These are phyloP conservation scores for Hippophae gyantsensis DNA, from an alignment of 306 rosid species.

Conservation along the genomic window DNA sequence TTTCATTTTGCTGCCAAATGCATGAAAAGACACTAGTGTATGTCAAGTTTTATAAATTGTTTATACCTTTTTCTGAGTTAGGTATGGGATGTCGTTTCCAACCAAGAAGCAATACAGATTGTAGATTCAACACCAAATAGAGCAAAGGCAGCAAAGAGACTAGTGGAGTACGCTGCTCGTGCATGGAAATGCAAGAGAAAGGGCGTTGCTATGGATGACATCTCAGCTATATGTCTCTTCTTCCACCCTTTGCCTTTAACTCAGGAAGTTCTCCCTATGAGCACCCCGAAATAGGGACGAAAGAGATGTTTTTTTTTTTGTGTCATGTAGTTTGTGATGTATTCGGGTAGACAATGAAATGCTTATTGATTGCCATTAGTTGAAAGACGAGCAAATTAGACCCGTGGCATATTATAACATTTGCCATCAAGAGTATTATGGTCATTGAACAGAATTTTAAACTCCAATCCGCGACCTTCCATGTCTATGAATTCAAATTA, in stretches of 20 bases:
- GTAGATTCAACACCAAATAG: constrained; percentile 46
- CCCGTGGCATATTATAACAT: no score
- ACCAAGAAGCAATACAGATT: constrained; percentile 78
- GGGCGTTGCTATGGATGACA: constrained; percentile 78
- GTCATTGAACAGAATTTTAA: no score
- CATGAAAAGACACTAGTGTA: no score
- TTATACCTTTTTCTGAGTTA: constrained; percentile 4
- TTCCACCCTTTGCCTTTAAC: constrained; percentile 38
- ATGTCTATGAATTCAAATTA: no score
- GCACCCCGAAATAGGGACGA: constrained; percentile 19
- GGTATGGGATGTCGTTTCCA: constrained; percentile 97
- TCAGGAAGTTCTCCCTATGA: constrained; percentile 25
- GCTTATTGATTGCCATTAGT: no score
- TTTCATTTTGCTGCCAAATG: no score
- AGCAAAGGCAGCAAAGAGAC: constrained; percentile 47
- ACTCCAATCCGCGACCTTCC: no score
- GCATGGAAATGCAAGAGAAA: constrained; percentile 87
- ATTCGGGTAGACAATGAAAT: no score
- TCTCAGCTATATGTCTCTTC: constrained; percentile 91
- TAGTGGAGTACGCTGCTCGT: constrained; percentile 61
- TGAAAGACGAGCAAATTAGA: no score
- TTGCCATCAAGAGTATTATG: no score
- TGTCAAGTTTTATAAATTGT: no score
- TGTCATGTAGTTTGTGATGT: no score
- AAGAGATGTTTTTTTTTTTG: not conserved